Evolutionary conservation across 75 land plant genomes (phyloP).

Genomic region (Cryptomeria japonica): DNA sequence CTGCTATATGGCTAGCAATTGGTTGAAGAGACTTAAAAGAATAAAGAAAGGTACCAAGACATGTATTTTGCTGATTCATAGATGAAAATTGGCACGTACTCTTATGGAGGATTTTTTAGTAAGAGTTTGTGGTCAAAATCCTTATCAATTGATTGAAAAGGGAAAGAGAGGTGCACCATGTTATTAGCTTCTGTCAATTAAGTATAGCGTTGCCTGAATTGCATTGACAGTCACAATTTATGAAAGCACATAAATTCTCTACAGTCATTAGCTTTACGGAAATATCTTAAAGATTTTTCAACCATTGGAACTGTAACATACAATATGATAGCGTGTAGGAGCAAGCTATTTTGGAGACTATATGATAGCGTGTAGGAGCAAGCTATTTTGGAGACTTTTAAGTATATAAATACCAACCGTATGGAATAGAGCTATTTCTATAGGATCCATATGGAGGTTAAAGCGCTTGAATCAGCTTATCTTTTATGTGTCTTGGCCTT

Average conservation of each 20-base stretch:
- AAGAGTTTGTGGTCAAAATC: not conserved
- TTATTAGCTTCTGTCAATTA: not conserved
- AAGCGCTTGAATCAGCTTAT: not conserved
- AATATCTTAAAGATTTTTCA: not conserved
- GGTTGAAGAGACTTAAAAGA: not conserved
- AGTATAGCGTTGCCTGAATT: not conserved
- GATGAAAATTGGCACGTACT: not conserved
- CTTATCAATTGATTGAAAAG: not conserved
- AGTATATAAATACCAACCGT: no score
- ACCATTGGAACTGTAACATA: not conserved
- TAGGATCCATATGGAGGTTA: not conserved
- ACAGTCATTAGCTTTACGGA: not conserved
- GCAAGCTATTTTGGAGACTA: no score
- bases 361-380: not conserved
- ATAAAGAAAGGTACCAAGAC: not conserved
- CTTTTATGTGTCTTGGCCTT: not conserved
- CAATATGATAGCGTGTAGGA: not conserved
- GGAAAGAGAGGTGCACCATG: not conserved
- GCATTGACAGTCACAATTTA: not conserved
- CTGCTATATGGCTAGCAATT: not conserved
- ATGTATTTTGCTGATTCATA: not conserved
- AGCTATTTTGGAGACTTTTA: no score
- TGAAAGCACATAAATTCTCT: not conserved
- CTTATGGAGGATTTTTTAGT: not conserved
- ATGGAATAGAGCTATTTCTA: not conserved